Evolutionary conservation across 805 yeast species (phyloP), one percentile per base, ranked within the genome.

Genomic region (Saccharomycopsis capsularis): DNA sequence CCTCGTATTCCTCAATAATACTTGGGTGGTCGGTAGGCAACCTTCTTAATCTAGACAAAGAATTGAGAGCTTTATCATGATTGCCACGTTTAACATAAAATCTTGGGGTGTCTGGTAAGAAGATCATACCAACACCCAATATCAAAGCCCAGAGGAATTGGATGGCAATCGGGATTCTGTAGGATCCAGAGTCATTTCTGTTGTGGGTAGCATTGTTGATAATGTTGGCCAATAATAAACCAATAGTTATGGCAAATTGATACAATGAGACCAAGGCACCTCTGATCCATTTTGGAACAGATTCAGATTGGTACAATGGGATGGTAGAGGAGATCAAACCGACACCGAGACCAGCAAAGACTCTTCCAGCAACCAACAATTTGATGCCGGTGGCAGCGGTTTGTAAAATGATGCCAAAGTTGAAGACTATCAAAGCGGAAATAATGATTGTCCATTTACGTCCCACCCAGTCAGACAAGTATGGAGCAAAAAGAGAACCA

Each of bases 41-140:
- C 57, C 77, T 73, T 63, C 85, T 69, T 37, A 84, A 66, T 56
- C 70, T 73, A 13, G 81, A 61, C 54, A 85, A 68, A 23, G 81
- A 73, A 22, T 67, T 59, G 25, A 76, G 67, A 2, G 90, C 91
- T 40, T 73, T 69, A n/a, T 74, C 80, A 48, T 74, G 59, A 22
- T 73, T 64, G 54, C 76, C 78, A 54, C 76, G 75, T 44, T 75
- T 76, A 25, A 86, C 81, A 53, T 66, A 75, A 65, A 67, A 86
- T 59, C 95, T 74, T 35, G 95, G 95, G 39, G 85, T 73, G 59
- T 85, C 95, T 24, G 95, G 90, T 38, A 85, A 68, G 55, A 80
- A 70, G 53, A 78, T 61, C 71, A 85, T 73, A 42, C 93, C 93
- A 37, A 63, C 56, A 46, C 74, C 72, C 48, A 86, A 68, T 42